A percentile compares a stretch with the other conserved stretches of the same genome.
phyloP scores from a whole-genome alignment of 352 stramenopile genomes.

The Pythium monospermum region DNA sequence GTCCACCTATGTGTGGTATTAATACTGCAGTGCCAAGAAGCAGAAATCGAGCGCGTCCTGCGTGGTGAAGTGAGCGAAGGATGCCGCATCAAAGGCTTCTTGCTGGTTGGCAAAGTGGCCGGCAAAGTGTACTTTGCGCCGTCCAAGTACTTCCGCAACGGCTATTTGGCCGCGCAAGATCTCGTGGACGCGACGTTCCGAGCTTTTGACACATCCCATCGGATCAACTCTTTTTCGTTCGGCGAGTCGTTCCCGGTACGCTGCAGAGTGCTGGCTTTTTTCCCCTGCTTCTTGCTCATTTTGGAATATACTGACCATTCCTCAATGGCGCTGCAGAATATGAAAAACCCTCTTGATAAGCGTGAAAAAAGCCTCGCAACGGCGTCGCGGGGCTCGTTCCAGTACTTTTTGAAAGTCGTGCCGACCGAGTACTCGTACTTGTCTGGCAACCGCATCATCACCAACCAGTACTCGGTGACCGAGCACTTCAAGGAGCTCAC shows the following conservation, averaged over 20 bases:
- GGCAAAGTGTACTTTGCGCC: slow-evolving; percentile 80
- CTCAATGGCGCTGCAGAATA: too few species aligned
- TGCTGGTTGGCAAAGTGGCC: slow-evolving; percentile 76
- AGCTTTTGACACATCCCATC: slow-evolving; percentile 32
- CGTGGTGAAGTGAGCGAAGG: slow-evolving; percentile 72
- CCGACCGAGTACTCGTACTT: slow-evolving; percentile 93
- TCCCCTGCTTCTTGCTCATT: neutral
- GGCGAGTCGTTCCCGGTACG: slow-evolving; percentile 66
- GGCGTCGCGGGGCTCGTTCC: slow-evolving; percentile 56
- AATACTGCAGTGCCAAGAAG: slow-evolving; percentile 58
- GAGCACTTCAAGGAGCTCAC: slow-evolving; percentile 91
- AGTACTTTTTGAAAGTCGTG: slow-evolving; percentile 92
- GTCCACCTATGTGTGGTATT: neutral
- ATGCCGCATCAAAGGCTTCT: slow-evolving; percentile 66
- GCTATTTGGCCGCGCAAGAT: slow-evolving; percentile 39
- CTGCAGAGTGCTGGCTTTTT: neutral
- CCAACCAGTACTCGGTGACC: slow-evolving; percentile 98
- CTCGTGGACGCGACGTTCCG: slow-evolving; percentile 25
- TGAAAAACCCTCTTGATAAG: slow-evolving; percentile 79
- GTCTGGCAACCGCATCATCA: slow-evolving; percentile 82
- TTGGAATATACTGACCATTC: too few species aligned
- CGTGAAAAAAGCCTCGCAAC: slow-evolving; percentile 53
- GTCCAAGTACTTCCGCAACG: slow-evolving; percentile 77
- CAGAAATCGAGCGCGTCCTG: slow-evolving; percentile 71
- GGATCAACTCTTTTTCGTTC: slow-evolving; percentile 52